Base-by-base conservation (phyloP, 805 yeast genomes). In the Ogataea pignaliae region DNA sequence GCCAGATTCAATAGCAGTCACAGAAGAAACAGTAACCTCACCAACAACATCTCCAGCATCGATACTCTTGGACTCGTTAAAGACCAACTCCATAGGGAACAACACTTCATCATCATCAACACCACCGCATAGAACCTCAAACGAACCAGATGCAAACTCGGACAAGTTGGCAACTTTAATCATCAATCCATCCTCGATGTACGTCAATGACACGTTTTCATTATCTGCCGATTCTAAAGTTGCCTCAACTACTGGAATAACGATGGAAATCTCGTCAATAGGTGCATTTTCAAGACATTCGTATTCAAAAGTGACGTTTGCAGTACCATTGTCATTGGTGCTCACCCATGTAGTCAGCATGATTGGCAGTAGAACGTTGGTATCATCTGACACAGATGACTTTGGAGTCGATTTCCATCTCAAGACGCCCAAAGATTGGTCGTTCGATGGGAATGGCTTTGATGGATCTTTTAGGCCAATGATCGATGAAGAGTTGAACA, bases 401-500 rank as follows among this genome's bases (percentile, higher is more conserved):
- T 78, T 75, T 31, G 85, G 86, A 36, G 72, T 74, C 37, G 83
- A 82, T 64, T 88, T 83, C 98, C 96, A 91, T 73, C 96, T 84
- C 57, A 93, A 77, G 29, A 91, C 95, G 51, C 96, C 95, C 53
- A 91, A 75, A 40, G 88, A 80, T 61, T 88, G 91, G 62, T 89
- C 96, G 64, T 90, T 88, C 10, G 89, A 74, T 34, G 98, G 98
- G 78, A 93, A 90, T 31, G 89, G 78, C 60, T 88, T 87, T 37
- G 75, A 60, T 42, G 79, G 70, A 62, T 90, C 95, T 61, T 86
- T 87, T 59, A 90, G 76, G 0, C 85, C 85, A 57, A 93, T 80
- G 36, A 76, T 65, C 45, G 76, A 71, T 13, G 71, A 64, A 12
- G 75, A 61, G 37, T 75, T 72, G 64, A 91, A 93, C 58, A 78